phyloP scores from a whole-genome alignment of 2,329 filamentous ascomycete species.

The Zarea fungicola region DNA sequence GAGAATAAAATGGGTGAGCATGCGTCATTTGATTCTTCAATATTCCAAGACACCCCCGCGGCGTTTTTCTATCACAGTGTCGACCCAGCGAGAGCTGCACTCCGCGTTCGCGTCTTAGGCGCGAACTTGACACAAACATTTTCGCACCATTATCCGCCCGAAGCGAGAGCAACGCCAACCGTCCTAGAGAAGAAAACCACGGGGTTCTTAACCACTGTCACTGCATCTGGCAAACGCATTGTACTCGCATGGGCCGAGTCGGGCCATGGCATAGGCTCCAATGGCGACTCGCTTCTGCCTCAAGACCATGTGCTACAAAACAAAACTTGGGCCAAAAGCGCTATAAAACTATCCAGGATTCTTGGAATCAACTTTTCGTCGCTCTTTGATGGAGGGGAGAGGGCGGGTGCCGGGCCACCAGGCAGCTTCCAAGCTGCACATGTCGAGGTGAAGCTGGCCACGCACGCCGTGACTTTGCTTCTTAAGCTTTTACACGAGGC shows the following conservation, averaged over 20 bases:
- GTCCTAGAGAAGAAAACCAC: background rate
- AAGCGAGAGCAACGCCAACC: too few relatives aligned
- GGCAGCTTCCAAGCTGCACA: constrained; percentile 31
- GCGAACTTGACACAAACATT: too few relatives aligned
- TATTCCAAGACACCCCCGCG: too few relatives aligned
- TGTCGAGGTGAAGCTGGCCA: constrained; percentile 36
- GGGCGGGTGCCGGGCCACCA: background rate
- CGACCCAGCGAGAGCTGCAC: too few relatives aligned
- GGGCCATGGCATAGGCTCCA: constrained; percentile 24
- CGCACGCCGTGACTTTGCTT: constrained; percentile 26
- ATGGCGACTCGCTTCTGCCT: constrained; percentile 26
- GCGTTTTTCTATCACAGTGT: too few relatives aligned
- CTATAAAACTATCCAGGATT: constrained; percentile 23
- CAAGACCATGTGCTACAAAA: constrained; percentile 24
- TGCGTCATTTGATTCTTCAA: too few relatives aligned
- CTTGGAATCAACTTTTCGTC: constrained; percentile 26
- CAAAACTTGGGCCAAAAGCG: constrained; percentile 26
- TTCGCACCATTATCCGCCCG: too few relatives aligned
- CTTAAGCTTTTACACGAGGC: constrained; percentile 14
- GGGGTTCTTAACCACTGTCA: background rate
- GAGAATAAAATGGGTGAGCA: too few relatives aligned
- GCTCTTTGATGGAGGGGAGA: constrained; percentile 22
- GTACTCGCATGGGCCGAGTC: constrained; percentile 5
- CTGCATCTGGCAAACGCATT: background rate
- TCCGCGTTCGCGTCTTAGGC: too few relatives aligned